A percentile compares a stretch with the other conserved stretches of the same genome.
These are phyloP conservation scores for Colletotrichum neosansevieriae DNA, from an alignment of 2,329 filamentous ascomycete genomes.

Conservation along the genomic window DNA sequence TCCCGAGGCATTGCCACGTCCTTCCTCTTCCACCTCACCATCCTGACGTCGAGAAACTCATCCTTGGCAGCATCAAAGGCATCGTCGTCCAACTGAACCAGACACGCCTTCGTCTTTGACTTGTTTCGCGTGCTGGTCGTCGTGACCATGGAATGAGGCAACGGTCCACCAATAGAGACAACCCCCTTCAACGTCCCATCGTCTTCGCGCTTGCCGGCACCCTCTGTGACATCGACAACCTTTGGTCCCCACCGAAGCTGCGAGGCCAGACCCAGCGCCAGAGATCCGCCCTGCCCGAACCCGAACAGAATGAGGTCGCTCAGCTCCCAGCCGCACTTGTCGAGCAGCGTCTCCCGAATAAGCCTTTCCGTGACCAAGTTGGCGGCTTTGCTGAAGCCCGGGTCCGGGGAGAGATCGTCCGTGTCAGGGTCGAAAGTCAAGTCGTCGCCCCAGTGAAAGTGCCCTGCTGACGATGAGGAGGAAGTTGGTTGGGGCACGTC, in stretches of 20 bases:
- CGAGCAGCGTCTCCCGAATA: slow-evolving; percentile 63
- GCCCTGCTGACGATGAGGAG: slow-evolving; percentile 28
- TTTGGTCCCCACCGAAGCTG: slow-evolving; percentile 52
- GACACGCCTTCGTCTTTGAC: slow-evolving; percentile 71
- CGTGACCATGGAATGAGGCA: slow-evolving; percentile 66
- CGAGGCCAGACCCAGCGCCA: slow-evolving; percentile 68
- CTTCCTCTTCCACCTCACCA: slow-evolving; percentile 75
- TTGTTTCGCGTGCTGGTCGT: slow-evolving; percentile 62
- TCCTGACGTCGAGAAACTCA: slow-evolving; percentile 75
- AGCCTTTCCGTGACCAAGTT: slow-evolving; percentile 62
- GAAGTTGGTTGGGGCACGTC: slow-evolving; percentile 39
- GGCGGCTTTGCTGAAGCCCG: slow-evolving; percentile 67
- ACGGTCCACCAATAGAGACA: slow-evolving; percentile 71
- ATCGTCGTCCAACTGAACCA: slow-evolving; percentile 71
- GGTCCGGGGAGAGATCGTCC: slow-evolving; percentile 70
- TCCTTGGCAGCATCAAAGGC: slow-evolving; percentile 73
- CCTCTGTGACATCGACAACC: slow-evolving; percentile 51
- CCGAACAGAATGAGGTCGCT: slow-evolving; percentile 74
- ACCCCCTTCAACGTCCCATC: slow-evolving; percentile 63
- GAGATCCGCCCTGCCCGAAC: slow-evolving; percentile 75
- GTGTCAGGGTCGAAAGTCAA: slow-evolving; percentile 63
- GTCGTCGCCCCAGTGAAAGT: slow-evolving; percentile 78
- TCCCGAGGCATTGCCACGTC: slow-evolving; percentile 87
- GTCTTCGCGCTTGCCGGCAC: slow-evolving; percentile 13
- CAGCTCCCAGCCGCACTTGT: slow-evolving; percentile 68